phyloP scores from a whole-genome alignment of 305 asterid species.

The Fraxinus baroniana region DNA sequence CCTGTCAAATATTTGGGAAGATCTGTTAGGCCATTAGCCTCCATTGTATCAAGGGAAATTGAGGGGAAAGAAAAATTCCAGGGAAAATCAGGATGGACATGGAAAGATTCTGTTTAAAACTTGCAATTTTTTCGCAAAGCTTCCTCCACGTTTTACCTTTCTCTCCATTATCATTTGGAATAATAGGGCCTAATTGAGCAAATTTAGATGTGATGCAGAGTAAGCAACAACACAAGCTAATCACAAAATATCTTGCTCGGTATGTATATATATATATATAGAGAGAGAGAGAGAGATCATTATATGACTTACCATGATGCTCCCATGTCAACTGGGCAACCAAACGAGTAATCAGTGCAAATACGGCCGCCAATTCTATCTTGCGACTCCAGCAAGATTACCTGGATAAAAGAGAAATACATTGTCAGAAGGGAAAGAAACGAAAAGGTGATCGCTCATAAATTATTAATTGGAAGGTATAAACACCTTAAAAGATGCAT shows the following conservation, averaged over 20 bases:
- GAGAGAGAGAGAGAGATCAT: neutral
- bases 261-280: neutral
- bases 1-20: neutral
- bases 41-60: neutral
- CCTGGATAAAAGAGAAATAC: conserved; percentile 43
- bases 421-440: neutral
- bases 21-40: neutral
- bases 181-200: neutral
- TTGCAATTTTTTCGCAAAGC: neutral
- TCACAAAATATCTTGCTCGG: conserved; percentile 17
- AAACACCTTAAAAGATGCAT: conserved; percentile 82
- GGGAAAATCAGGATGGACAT: neutral
- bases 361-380: conserved; percentile 96
- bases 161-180: neutral
- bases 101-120: neutral
- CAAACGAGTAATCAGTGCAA: conserved; percentile 91
- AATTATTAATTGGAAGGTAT: neutral
- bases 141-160: neutral
- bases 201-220: neutral
- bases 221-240: conserved; percentile 1
- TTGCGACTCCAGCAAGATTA: conserved; percentile 83
- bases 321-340: conserved; percentile 97
- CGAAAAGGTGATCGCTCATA: neutral
- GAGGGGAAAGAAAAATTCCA: neutral
- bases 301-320: conserved; percentile 75